Base-by-base conservation (phyloP, 768 basidiomycete species). In the Leucocoprinus birnbaumii region DNA sequence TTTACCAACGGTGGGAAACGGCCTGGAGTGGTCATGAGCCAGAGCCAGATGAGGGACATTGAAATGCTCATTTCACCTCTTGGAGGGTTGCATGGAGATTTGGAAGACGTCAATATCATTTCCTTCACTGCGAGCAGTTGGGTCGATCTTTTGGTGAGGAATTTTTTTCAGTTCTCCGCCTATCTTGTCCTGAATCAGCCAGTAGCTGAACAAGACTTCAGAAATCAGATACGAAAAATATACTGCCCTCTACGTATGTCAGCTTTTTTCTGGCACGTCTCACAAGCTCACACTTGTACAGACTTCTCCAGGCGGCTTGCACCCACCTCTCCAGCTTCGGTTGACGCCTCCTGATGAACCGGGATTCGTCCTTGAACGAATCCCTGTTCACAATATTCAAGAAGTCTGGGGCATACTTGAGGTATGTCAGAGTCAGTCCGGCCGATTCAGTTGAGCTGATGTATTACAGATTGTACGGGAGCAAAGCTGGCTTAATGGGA, bases 401-500 rank as follows among this genome's bases (percentile, higher is more conserved):
- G 84, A 93, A 62, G 82, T 89, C 1, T 89, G 85, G 82, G 83
- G 79, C 2, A 79, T 92, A 44, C 66, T 92, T 18, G 89, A 92
- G 73, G 89, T 86, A 62, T 44, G 68, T 57, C 26, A 40, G 3
- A 38, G 13, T 13, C 4, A 3, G 4, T 16, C 11, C 8, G n/a
- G 38, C n/a, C 11, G 3, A 14, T 16, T 14, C n/a, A 38, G 11
- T 14, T n/a, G 13, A 13, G n/a, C 38, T 38, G 3, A 38, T n/a
- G 4, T 4, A 16, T 18, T 25, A 3, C 40, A 89, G 86, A 79
- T 93, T 62, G 87, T 92, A 3, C 77, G 80, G 56, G 90, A 92
- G 57, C 91, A 92, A 68, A 88, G 86, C 62, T 93, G 91, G 91
- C 63, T 92, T 16, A 93, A 92, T 62, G 87, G 87, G 61, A 76